Evolutionary conservation across 257 asterid species (phyloP).

Genomic region (Solanum chmielewskii): DNA sequence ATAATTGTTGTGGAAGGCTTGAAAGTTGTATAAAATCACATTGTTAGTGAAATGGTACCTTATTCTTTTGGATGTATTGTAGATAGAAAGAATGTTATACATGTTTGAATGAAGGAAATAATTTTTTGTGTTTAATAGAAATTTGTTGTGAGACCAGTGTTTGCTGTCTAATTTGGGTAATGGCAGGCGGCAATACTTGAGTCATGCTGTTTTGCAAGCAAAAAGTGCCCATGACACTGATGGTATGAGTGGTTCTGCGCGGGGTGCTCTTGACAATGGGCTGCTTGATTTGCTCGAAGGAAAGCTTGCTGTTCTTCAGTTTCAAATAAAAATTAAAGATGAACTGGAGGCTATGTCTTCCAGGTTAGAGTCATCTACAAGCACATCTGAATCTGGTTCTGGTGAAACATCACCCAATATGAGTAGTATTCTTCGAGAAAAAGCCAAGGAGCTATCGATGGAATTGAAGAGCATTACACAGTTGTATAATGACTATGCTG

Average conservation of each 20-base stretch:
- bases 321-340: slow-evolving; percentile 85
- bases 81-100: not conserved
- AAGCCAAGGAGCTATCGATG: slow-evolving; percentile 66
- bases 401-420: slow-evolving; percentile 25
- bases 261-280: slow-evolving; percentile 63
- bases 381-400: slow-evolving; percentile 30
- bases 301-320: slow-evolving; percentile 91
- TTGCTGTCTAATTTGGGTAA: slow-evolving; percentile 15
- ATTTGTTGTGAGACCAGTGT: not conserved
- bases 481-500: slow-evolving; percentile 90
- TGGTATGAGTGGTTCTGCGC: slow-evolving; percentile 35
- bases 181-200: slow-evolving; percentile 91
- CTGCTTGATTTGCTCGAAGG: slow-evolving; percentile 95
- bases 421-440: slow-evolving; percentile 33
- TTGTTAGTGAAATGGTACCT: not conserved
- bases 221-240: slow-evolving; percentile 66
- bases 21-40: not conserved
- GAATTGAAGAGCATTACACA: slow-evolving; percentile 89
- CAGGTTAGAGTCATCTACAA: slow-evolving; percentile 42
- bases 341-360: slow-evolving; percentile 68
- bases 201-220: slow-evolving; percentile 98
- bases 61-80: not conserved
- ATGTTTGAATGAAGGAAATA: not conserved
- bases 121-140: not conserved
- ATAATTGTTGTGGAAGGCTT: not conserved